phyloP scores from a whole-genome alignment of 257 asterid genomes.

The Solanum chiquidenum region DNA sequence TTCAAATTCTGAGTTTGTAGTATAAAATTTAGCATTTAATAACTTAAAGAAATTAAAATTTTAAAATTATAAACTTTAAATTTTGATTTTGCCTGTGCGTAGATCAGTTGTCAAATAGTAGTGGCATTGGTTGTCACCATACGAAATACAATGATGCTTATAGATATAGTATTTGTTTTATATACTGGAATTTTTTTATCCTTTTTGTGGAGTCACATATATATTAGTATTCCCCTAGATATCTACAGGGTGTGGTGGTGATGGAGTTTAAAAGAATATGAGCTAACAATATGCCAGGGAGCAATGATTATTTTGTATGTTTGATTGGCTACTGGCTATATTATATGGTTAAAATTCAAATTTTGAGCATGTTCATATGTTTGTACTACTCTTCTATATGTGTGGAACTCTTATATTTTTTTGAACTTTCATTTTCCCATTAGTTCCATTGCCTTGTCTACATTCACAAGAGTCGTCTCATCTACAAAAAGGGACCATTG shows the following conservation, averaged over 20 bases:
- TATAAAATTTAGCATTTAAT: too few relatives aligned
- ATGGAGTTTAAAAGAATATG: not conserved
- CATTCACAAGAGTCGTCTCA: not conserved
- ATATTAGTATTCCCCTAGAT: not conserved
- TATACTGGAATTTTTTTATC: not conserved
- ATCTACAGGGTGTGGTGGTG: not conserved
- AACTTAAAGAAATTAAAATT: not conserved
- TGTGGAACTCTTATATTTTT: not conserved
- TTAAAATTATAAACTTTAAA: not conserved
- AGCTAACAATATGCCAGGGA: not conserved
- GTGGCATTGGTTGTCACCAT: not conserved
- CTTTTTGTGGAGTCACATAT: not conserved
- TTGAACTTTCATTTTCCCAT: conserved; percentile 30
- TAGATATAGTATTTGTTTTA: not conserved
- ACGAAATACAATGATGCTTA: not conserved
- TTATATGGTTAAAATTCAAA: conserved; percentile 1
- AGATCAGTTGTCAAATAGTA: not conserved
- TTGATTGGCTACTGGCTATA: not conserved
- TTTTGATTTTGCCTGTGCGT: fast-evolving
- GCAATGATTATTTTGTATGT: not conserved
- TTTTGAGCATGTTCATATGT: conserved; percentile 15
- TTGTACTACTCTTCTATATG: conserved; percentile 8
- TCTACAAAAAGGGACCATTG: conserved; percentile 18
- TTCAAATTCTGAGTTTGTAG: too few relatives aligned
- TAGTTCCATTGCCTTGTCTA: conserved; percentile 16